These are phyloP conservation scores for Neonectria hederae DNA, from an alignment of 2,329 filamentous ascomycete species.

Conservation along the genomic window DNA sequence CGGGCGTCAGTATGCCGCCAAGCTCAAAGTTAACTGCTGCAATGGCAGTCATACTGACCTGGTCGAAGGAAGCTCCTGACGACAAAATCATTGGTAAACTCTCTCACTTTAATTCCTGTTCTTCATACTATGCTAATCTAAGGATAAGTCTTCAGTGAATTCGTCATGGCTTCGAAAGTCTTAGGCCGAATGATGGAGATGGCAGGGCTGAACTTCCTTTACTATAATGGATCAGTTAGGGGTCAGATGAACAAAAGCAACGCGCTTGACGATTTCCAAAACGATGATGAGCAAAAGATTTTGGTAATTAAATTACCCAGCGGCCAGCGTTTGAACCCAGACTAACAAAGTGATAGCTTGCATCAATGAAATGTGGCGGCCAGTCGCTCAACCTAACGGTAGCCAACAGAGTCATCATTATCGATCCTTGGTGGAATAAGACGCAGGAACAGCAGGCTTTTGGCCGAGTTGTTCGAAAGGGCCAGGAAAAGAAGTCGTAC, in stretches of 20 bases:
- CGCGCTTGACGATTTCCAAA: conserved; percentile 39
- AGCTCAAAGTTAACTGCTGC: conserved; percentile 47
- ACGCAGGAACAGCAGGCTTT: conserved; percentile 70
- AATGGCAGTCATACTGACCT: conserved; percentile 45
- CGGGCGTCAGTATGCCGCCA: conserved; percentile 20
- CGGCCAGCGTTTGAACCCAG: too few species aligned
- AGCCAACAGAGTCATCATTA: conserved; percentile 63
- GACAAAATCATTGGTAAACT: conserved; percentile 53
- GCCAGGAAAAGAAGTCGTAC: conserved; percentile 68
- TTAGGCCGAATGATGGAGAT: conserved; percentile 49
- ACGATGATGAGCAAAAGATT: conserved; percentile 34
- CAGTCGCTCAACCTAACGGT: conserved; percentile 53
- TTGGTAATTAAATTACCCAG: conserved; percentile 41
- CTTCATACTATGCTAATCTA: background rate
- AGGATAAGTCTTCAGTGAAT: conserved; percentile 49
- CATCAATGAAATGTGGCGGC: conserved; percentile 47
- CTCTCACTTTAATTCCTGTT: fast-evolving
- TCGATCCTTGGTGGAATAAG: conserved; percentile 71
- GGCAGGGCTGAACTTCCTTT: conserved; percentile 48
- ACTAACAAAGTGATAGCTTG: conserved; percentile 43
- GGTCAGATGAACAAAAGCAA: conserved; percentile 5
- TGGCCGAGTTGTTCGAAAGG: conserved; percentile 69
- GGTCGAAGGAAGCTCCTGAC: conserved; percentile 42
- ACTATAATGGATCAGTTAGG: conserved; percentile 47
- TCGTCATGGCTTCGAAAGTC: conserved; percentile 44